phyloP scores from a whole-genome alignment of 2,329 filamentous ascomycete genomes.

The Thielaviopsis populi region DNA sequence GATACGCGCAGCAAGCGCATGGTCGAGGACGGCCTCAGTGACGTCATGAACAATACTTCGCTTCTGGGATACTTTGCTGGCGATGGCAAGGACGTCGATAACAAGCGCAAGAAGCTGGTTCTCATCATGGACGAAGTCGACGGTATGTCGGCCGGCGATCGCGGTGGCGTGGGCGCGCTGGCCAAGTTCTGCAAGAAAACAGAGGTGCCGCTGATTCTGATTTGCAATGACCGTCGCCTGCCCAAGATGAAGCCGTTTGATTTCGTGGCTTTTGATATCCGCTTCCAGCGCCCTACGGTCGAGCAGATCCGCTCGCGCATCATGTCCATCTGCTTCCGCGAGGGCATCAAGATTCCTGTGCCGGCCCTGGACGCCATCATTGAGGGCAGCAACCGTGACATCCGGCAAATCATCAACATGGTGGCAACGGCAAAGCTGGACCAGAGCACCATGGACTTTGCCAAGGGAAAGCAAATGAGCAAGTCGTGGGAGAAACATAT shows the following conservation, averaged over 20 bases:
- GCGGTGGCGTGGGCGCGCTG: conserved; percentile 85
- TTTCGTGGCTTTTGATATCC: conserved; percentile 65
- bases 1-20: conserved; percentile 93
- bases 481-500: conserved; percentile 98
- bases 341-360: conserved; percentile 71
- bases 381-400: conserved; percentile 88
- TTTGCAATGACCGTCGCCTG: conserved; percentile 85
- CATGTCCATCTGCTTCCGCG: conserved; percentile 86
- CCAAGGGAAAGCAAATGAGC: conserved; percentile 82
- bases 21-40: conserved; percentile 74
- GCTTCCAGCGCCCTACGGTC: conserved; percentile 76
- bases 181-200: conserved; percentile 94
- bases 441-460: conserved; percentile 61
- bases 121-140: conserved; percentile 99
- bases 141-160: conserved; percentile 94
- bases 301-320: conserved; percentile 85
- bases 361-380: conserved; percentile 85
- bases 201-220: conserved; percentile 84
- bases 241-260: conserved; percentile 99
- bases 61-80: conserved; percentile 79
- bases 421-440: conserved; percentile 86
- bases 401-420: conserved; percentile 98
- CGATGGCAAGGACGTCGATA: conserved; percentile 66
- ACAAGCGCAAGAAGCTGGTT: conserved; percentile 78
- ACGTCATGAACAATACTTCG: conserved; percentile 87